Evolutionary conservation across 2,329 filamentous ascomycete species (phyloP).

Genomic region (Pseudogymnoascus sp.): DNA sequence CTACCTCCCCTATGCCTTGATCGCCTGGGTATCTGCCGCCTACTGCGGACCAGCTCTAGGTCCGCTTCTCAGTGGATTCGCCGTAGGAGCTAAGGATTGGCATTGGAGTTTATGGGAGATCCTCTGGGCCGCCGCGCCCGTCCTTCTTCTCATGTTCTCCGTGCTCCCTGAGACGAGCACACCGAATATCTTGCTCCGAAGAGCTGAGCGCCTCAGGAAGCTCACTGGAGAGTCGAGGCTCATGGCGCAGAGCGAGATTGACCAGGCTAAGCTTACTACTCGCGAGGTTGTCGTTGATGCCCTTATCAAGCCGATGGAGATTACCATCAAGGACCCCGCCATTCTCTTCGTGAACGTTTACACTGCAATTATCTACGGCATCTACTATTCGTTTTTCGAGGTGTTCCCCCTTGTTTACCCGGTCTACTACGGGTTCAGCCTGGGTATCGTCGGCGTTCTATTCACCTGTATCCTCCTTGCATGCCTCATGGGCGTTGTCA

Average conservation of each 20-base stretch:
- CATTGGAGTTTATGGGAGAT: conserved; percentile 59
- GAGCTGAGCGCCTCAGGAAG: conserved; percentile 53
- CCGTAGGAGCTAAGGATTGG: conserved; percentile 50
- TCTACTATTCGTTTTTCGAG: conserved; percentile 58
- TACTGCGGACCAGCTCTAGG: conserved; percentile 49
- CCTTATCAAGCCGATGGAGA: conserved; percentile 52
- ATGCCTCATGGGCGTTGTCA: conserved; percentile 42
- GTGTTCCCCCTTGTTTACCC: conserved; percentile 59
- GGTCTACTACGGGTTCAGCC: conserved; percentile 50
- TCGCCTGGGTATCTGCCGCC: conserved; percentile 49
- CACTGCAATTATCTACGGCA: conserved; percentile 53
- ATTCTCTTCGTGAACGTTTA: conserved; percentile 57
- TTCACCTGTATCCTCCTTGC: conserved; percentile 55
- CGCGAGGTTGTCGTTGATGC: conserved; percentile 43
- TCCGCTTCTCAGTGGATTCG: conserved; percentile 53
- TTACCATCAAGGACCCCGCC: conserved; percentile 54
- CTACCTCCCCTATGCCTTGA: conserved; percentile 50
- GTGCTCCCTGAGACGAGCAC: conserved; percentile 57
- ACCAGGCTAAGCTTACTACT: conserved; percentile 46
- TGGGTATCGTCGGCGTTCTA: conserved; percentile 50
- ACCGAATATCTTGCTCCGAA: conserved; percentile 52
- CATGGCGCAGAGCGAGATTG: conserved; percentile 56
- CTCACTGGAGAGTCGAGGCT: conserved; percentile 49
- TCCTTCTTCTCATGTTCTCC: conserved; percentile 54
- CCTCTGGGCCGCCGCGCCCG: conserved; percentile 51